Evolutionary conservation across 352 stramenopile genomes (phyloP).

Genomic region (Chrysophaeum taylorii): DNA sequence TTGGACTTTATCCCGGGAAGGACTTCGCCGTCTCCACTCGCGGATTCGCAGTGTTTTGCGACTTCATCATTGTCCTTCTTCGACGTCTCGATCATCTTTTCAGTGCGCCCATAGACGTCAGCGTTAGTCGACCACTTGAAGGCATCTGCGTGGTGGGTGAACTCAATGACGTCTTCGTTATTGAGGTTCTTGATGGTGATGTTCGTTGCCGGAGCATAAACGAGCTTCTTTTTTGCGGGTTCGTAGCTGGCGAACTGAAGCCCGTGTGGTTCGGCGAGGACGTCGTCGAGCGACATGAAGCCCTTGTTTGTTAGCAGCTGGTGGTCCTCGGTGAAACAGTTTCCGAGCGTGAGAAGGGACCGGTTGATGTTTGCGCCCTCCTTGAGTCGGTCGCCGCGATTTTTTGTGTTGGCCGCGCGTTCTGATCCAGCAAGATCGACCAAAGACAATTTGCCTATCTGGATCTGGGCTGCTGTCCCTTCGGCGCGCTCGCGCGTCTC

Average conservation of each 20-base stretch:
- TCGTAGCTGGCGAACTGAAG: not conserved
- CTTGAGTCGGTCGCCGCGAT: conserved; percentile 61
- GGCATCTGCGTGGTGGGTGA: no score
- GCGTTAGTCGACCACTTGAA: no score
- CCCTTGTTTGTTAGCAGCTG: not conserved
- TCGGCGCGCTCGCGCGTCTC: conserved; percentile 51
- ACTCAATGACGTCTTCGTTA: no score
- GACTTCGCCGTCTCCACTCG: no score
- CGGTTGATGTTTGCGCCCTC: conserved; percentile 84
- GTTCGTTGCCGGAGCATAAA: no score
- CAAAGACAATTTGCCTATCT: conserved; percentile 73
- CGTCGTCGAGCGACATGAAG: not conserved
- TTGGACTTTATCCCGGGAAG: no score
- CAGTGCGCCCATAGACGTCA: no score
- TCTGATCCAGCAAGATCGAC: conserved; percentile 78
- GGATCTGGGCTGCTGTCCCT: conserved; percentile 41
- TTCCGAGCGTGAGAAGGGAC: conserved; percentile 67
- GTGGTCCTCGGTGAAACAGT: conserved; percentile 41
- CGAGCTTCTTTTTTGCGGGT: no score
- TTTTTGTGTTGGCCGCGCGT: conserved; percentile 71
- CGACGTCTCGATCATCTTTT: no score
- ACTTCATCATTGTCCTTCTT: no score
- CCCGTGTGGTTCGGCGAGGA: not conserved
- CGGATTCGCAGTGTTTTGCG: no score
- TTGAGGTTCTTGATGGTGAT: no score